Conservation (phyloP, 108 stramenopile genomes). For the Discostella stelligeroides region DNA sequence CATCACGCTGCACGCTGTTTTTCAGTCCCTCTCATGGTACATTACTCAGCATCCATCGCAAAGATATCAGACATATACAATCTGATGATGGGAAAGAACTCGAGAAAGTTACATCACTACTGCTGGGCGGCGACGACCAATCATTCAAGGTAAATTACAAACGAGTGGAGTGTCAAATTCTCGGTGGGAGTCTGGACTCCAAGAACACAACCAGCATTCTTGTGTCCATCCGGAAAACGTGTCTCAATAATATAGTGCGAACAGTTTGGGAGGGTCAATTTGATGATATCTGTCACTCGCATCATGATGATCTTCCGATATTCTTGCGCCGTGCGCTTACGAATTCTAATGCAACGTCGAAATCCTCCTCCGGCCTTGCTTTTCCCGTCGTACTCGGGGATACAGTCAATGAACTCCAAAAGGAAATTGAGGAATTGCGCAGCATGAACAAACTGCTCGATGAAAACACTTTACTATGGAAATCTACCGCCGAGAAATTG, state of each 20-base stretch:
- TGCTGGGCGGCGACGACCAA: slow-evolving; percentile 21
- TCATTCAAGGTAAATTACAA: slow-evolving; percentile 37
- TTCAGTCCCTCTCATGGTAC: no score
- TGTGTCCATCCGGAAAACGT: slow-evolving; percentile 44
- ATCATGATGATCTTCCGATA: slow-evolving; percentile 20
- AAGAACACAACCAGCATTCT: slow-evolving; percentile 29
- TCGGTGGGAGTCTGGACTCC: slow-evolving; percentile 30
- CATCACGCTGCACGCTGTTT: no score
- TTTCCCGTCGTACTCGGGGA: slow-evolving; percentile 37
- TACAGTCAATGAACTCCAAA: slow-evolving; percentile 39
- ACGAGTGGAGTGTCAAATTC: slow-evolving; percentile 18
- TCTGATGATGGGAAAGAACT: slow-evolving; percentile 20
- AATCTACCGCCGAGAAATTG: slow-evolving; percentile 30
- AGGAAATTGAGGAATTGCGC: slow-evolving; percentile 49
- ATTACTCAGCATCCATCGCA: slow-evolving; percentile 21
- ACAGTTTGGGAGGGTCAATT: slow-evolving; percentile 43
- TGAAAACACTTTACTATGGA: slow-evolving; percentile 31
- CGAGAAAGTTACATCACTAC: slow-evolving; percentile 16
- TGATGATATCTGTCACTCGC: slow-evolving; percentile 19
- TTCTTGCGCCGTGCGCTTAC: slow-evolving; percentile 17
- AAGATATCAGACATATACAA: slow-evolving; percentile 39
- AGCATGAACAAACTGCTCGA: slow-evolving; percentile 36
- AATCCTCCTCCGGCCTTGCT: slow-evolving; percentile 26
- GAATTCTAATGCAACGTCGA: not conserved
- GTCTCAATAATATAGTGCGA: slow-evolving; percentile 33